Conservation (phyloP, 202 grass and related monocot genomes). For the Elaeis oleifera region DNA sequence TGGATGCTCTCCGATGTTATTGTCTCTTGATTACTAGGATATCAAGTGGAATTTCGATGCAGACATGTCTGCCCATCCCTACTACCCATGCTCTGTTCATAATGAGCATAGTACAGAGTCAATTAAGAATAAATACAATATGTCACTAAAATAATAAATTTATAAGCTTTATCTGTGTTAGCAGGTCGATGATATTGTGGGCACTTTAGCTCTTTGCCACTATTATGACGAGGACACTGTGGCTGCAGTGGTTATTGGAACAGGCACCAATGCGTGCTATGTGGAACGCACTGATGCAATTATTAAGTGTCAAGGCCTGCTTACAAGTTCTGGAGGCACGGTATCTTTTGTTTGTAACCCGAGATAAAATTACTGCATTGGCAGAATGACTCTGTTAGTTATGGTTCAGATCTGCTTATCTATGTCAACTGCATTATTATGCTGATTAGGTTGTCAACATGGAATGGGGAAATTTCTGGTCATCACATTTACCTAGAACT, state of each 20-base stretch:
- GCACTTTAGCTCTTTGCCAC: slow-evolving; percentile 58
- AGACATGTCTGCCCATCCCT: no score
- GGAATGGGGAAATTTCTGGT: slow-evolving; percentile 85
- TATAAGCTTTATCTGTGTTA: neutral
- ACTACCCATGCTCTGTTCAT: no score
- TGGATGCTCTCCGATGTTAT: no score
- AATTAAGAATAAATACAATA: no score
- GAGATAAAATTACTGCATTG: neutral
- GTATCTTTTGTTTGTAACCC: slow-evolving; percentile 17
- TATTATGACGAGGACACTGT: slow-evolving; percentile 58
- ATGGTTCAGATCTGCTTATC: slow-evolving; percentile 1
- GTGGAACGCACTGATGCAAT: slow-evolving; percentile 53
- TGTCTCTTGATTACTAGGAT: no score
- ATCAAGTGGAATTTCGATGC: no score
- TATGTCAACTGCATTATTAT: neutral
- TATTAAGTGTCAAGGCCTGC: slow-evolving; percentile 47
- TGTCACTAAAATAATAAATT: neutral
- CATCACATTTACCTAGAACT: slow-evolving; percentile 53
- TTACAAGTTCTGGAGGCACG: slow-evolving; percentile 56
- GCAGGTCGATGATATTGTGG: slow-evolving; percentile 66
- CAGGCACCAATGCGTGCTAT: slow-evolving; percentile 69
- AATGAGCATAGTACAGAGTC: no score
- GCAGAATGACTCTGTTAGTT: neutral
- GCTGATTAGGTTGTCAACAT: slow-evolving; percentile 63
- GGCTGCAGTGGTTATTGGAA: slow-evolving; percentile 57